Conservation (phyloP, 352 stramenopile species). For the Phytophthora chlamydospora region DNA sequence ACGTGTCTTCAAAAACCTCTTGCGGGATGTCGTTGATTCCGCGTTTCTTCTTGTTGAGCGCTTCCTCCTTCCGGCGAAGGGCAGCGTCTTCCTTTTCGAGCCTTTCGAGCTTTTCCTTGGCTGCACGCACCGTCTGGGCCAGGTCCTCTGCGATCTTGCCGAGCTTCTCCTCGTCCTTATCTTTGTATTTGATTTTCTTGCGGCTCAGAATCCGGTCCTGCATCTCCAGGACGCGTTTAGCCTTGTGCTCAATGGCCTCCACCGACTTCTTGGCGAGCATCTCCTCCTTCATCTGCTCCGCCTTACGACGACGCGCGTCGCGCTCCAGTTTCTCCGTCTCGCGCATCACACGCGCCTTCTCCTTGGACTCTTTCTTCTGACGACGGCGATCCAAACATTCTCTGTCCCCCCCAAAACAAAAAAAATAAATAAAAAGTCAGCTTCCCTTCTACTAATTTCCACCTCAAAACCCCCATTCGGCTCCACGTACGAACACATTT, state of each 20-base stretch:
- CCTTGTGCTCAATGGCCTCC: slow-evolving; percentile 84
- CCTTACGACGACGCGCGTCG: slow-evolving; percentile 63
- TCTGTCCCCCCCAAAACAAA: slow-evolving; percentile 22
- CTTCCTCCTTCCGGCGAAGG: slow-evolving; percentile 82
- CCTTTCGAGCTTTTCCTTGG: slow-evolving; percentile 87
- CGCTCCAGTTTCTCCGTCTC: slow-evolving; percentile 86
- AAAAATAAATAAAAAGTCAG: slow-evolving; percentile 2
- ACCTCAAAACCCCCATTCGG: not conserved
- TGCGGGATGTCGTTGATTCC: slow-evolving; percentile 51
- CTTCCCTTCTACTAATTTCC: not conserved
- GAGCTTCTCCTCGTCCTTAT: slow-evolving; percentile 89
- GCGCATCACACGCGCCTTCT: slow-evolving; percentile 77
- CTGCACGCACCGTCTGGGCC: slow-evolving; percentile 69
- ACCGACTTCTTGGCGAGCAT: slow-evolving; percentile 71
- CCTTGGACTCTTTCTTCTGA: slow-evolving; percentile 75
- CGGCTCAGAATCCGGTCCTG: slow-evolving; percentile 86
- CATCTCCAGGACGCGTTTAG: slow-evolving; percentile 88
- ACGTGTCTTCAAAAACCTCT: slow-evolving; percentile 44
- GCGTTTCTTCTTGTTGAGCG: slow-evolving; percentile 83
- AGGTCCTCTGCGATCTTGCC: slow-evolving; percentile 81
- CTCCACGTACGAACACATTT: slow-evolving; percentile 80
- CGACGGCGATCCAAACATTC: slow-evolving; percentile 84
- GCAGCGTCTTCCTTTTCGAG: slow-evolving; percentile 86
- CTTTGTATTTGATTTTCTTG: slow-evolving; percentile 92
- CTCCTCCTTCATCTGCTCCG: slow-evolving; percentile 79